phyloP scores from a whole-genome alignment of 441 rosid genomes.

The Dalechampia spathulata region DNA sequence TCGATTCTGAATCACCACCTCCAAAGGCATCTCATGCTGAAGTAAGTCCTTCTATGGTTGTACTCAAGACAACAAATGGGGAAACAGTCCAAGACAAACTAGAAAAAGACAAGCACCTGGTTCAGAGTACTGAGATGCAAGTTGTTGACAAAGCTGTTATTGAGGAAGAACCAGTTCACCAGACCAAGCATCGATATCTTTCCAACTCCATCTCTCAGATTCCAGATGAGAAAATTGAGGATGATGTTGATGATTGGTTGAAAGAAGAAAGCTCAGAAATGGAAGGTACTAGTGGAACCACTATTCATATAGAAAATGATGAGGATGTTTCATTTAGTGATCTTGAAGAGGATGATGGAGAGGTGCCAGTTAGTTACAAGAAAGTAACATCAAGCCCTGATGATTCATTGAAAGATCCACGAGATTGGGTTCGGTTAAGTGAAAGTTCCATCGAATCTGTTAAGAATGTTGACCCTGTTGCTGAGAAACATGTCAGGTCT shows the following conservation, averaged over 20 bases:
- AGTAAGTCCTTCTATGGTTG: conserved; percentile 15
- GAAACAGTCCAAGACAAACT: conserved; percentile 26
- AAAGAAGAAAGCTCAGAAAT: conserved; percentile 63
- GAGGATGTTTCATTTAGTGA: conserved; percentile 94
- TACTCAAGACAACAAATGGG: conserved; percentile 20
- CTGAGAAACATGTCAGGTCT: conserved; percentile 20
- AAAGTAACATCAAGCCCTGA: conserved; percentile 45
- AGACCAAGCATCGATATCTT: conserved; percentile 27
- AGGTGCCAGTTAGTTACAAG: conserved; percentile 48
- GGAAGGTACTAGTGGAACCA: conserved; percentile 30
- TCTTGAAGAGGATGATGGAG: conserved; percentile 74
- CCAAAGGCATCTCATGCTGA: conserved; percentile 22
- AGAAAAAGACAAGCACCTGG: conserved; percentile 58
- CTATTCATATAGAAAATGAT: conserved; percentile 43
- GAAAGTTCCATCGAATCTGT: conserved; percentile 37
- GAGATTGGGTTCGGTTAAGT: conserved; percentile 56
- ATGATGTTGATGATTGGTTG: conserved; percentile 83
- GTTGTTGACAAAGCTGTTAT: conserved; percentile 67
- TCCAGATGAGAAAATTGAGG: conserved; percentile 56
- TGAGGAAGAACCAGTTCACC: conserved; percentile 40
- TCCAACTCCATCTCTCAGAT: conserved; percentile 33
- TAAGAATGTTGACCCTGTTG: conserved; percentile 32
- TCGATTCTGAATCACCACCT: conserved; percentile 24
- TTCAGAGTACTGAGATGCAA: conserved; percentile 45
- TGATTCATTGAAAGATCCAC: conserved; percentile 42